Percentiles rank a stretch among this genome's conserved stretches.
phyloP scores from a whole-genome alignment of 208 protist species.

The Herpetomonas samuelpessoai region DNA sequence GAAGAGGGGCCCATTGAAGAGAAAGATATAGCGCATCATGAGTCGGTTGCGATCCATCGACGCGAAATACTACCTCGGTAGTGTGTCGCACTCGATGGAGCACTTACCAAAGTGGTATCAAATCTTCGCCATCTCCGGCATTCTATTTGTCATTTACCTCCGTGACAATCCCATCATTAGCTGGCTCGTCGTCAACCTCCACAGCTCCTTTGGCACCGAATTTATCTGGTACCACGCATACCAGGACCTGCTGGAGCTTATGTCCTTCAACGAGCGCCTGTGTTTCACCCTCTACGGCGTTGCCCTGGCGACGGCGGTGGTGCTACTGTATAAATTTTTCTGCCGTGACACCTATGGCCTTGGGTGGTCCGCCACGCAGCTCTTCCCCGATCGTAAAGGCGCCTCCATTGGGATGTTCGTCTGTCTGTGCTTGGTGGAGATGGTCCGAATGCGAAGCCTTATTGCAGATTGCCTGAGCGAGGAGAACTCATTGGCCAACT shows the following conservation, averaged over 20 bases:
- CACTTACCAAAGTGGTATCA: slow-evolving; percentile 86
- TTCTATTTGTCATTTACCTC: slow-evolving; percentile 73
- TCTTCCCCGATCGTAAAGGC: slow-evolving; percentile 48
- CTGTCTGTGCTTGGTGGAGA: slow-evolving; percentile 40
- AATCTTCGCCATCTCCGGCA: slow-evolving; percentile 44
- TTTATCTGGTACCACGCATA: slow-evolving; percentile 72
- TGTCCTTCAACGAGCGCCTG: slow-evolving; percentile 84
- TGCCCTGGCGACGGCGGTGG: slow-evolving; percentile 35
- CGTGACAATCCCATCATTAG: slow-evolving; percentile 62
- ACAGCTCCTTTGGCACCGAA: slow-evolving; percentile 79
- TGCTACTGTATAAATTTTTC: slow-evolving; percentile 51
- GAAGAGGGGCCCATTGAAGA: no score
- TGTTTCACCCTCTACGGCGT: slow-evolving; percentile 86
- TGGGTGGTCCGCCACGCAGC: slow-evolving; percentile 30
- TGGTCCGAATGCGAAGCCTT: slow-evolving; percentile 22
- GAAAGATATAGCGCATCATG: no score
- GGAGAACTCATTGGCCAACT: slow-evolving; percentile 25
- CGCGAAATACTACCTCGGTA: slow-evolving; percentile 51
- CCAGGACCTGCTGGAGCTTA: slow-evolving; percentile 57
- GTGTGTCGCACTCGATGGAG: slow-evolving; percentile 66
- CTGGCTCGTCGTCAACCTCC: slow-evolving; percentile 72
- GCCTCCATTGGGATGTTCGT: slow-evolving; percentile 21
- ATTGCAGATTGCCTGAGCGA: slow-evolving; percentile 25
- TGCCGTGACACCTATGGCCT: slow-evolving; percentile 42
- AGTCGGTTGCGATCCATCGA: slow-evolving; percentile 3